These are phyloP conservation scores for Trichosporon asahii DNA, from an alignment of 1,284 basidiomycete genomes.

Conservation along the genomic window DNA sequence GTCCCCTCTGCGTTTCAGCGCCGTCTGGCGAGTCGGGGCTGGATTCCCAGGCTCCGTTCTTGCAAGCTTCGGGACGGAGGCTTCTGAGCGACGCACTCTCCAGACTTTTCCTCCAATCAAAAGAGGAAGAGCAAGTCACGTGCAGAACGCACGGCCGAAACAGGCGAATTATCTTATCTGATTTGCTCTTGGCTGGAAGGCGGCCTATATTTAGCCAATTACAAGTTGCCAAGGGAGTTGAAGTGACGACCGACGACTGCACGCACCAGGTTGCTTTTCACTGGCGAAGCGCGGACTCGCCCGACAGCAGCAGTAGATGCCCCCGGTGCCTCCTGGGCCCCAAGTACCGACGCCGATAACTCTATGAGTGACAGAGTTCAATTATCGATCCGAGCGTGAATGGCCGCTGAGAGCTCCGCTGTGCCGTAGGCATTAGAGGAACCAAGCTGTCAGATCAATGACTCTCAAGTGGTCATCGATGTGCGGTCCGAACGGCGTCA, in stretches of 20 bases:
- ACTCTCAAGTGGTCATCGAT: too few species aligned
- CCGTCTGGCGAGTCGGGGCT: too few species aligned
- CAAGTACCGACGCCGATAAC: background rate
- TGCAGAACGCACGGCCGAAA: background rate
- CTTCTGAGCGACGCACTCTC: background rate
- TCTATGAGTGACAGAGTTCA: too few species aligned
- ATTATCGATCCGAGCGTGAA: too few species aligned
- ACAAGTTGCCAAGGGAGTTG: background rate
- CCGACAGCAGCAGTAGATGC: background rate
- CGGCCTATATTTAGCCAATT: slow-evolving; percentile 4
- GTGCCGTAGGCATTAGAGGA: too few species aligned
- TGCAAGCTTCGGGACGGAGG: background rate
- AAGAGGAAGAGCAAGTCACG: background rate
- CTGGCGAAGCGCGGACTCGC: background rate
- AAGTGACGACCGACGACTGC: background rate
- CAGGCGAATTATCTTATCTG: slow-evolving; percentile 5
- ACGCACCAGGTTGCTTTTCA: background rate
- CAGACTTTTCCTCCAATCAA: background rate
- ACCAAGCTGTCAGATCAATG: too few species aligned
- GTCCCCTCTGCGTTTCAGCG: background rate
- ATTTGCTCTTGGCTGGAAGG: background rate
- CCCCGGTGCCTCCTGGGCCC: background rate
- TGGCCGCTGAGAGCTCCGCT: too few species aligned
- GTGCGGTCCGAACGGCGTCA: too few species aligned
- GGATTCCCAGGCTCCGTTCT: background rate